Evolutionary conservation across 1,139 yeast genomes (phyloP).

Genomic region (Suhomyces wounanorum): DNA sequence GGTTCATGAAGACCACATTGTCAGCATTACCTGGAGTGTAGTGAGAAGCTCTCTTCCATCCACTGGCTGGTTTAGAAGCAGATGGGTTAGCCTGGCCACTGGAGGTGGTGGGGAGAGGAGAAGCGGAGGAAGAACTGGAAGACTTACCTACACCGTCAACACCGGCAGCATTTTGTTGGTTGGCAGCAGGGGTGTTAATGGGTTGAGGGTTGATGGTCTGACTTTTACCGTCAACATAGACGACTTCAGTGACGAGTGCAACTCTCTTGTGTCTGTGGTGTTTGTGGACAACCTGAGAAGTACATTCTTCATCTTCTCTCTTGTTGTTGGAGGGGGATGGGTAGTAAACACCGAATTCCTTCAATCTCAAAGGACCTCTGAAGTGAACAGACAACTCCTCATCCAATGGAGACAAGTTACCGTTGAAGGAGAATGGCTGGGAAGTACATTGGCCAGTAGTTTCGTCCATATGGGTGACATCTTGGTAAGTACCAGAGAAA

Average conservation of each 20-base stretch:
- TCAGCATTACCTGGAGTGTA: conserved; percentile 27
- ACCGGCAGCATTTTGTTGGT: conserved; percentile 10
- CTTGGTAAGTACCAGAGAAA: conserved; percentile 61
- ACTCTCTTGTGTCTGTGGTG: conserved; percentile 69
- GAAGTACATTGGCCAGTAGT: conserved; percentile 55
- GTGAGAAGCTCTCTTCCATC: conserved; percentile 29
- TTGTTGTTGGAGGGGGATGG: conserved; percentile 31
- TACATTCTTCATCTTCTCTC: conserved; percentile 44
- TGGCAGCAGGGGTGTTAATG: conserved; percentile 7
- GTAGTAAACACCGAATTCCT: conserved; percentile 65
- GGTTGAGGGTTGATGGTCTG: conserved; percentile 38
- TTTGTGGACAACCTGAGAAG: conserved; percentile 40
- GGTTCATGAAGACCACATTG: conserved; percentile 29
- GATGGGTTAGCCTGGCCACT: conserved; percentile 12
- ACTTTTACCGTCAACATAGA: conserved; percentile 61
- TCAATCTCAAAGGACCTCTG: conserved; percentile 71
- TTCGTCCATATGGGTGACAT: conserved; percentile 57
- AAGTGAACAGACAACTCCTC: conserved; percentile 77
- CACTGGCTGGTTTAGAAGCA: conserved; percentile 19
- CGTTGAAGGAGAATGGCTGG: conserved; percentile 51
- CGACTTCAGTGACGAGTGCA: conserved; percentile 71
- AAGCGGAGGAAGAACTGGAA: conserved; percentile 17
- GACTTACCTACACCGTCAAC: conserved; percentile 14
- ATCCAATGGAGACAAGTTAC: conserved; percentile 66
- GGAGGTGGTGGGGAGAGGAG: conserved; percentile 16